These are phyloP conservation scores for Eragrostis tef DNA, from an alignment of 202 grass and related monocot species.

Conservation along the genomic window DNA sequence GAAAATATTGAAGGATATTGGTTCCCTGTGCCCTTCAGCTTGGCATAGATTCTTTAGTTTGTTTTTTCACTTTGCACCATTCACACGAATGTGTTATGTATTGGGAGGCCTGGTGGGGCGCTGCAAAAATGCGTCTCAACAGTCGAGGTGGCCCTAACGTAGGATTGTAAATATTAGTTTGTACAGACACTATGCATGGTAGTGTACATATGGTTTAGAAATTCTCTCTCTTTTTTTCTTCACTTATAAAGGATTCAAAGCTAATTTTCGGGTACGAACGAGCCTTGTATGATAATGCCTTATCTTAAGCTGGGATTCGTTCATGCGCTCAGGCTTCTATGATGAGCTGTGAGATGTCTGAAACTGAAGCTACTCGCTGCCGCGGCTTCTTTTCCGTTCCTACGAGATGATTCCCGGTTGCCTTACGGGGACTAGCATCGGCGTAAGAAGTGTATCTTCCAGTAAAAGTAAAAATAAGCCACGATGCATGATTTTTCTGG, in stretches of 20 bases:
- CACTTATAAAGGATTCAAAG: no score
- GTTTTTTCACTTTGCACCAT: neutral
- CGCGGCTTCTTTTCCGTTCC: neutral
- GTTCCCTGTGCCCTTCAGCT: neutral
- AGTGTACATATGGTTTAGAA: slow-evolving; percentile 29
- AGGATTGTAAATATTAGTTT: slow-evolving; percentile 48
- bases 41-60: neutral
- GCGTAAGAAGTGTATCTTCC: no score
- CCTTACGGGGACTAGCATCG: no score
- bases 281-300: neutral
- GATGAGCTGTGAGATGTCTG: neutral
- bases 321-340: neutral
- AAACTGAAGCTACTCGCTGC: neutral
- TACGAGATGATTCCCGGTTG: neutral
- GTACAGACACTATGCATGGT: slow-evolving; percentile 36
- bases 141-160: neutral
- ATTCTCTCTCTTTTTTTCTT: neutral
- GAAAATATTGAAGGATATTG: slow-evolving; percentile 18
- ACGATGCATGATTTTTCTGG: no score
- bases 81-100: slow-evolving; percentile 17
- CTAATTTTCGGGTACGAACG: no score
- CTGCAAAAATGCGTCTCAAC: neutral
- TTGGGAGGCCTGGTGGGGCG: neutral
- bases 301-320: neutral
- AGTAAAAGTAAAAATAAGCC: no score